Evolutionary conservation across 768 basidiomycete species (phyloP).

Genomic region (Tulasnella sp.): DNA sequence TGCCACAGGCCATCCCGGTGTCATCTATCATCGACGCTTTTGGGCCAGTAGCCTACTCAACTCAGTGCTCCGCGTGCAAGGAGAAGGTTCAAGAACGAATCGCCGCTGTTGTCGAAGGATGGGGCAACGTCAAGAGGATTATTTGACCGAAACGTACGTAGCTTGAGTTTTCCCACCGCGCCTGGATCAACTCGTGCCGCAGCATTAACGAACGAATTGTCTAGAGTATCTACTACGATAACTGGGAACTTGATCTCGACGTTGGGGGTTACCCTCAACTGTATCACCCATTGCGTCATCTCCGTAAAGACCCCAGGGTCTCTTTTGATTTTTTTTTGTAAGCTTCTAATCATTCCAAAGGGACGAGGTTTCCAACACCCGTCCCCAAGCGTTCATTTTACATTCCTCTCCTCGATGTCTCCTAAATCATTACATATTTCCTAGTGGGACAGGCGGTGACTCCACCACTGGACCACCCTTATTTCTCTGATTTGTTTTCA

Average conservation of each 20-base stretch:
- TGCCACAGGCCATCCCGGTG: not conserved
- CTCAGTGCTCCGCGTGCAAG: constrained; percentile 1
- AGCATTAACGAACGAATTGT: not conserved
- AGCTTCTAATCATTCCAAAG: not conserved
- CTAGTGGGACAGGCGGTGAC: not conserved
- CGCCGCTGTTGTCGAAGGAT: not conserved
- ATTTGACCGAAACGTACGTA: not conserved
- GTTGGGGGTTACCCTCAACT: not conserved
- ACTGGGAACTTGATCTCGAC: no score
- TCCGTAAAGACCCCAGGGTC: not conserved
- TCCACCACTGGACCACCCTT: no score
- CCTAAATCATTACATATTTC: not conserved
- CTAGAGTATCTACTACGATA: not conserved
- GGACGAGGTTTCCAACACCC: not conserved
- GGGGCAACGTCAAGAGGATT: not conserved
- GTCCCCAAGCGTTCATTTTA: not conserved
- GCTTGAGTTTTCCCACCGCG: not conserved
- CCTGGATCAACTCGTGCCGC: not conserved
- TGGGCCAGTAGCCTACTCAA: not conserved
- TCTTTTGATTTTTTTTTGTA: not conserved
- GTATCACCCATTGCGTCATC: not conserved
- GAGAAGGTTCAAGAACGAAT: not conserved
- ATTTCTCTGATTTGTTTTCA: no score
- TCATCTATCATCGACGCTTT: not conserved
- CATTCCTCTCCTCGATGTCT: not conserved